Conservation (phyloP, 1,284 basidiomycete genomes). For the Trametes polyzona region DNA sequence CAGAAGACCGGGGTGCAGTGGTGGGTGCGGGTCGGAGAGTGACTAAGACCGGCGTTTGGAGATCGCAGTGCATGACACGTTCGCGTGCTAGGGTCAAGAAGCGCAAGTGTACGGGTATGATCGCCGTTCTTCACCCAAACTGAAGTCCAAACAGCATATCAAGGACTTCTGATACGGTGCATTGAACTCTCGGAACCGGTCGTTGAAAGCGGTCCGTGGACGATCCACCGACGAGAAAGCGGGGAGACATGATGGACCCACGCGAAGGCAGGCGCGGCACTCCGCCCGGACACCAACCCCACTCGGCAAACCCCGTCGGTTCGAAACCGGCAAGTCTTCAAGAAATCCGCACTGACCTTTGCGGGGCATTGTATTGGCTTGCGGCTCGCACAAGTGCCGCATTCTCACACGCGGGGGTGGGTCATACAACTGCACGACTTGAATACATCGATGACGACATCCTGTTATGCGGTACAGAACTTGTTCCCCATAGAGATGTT, state of each 20-base stretch:
- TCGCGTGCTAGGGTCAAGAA: background rate
- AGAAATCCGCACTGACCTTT: background rate
- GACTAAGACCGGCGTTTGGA: background rate
- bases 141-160: background rate
- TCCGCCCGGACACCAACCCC: background rate
- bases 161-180: background rate
- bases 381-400: background rate
- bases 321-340: background rate
- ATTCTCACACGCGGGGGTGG: background rate
- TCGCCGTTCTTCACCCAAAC: background rate
- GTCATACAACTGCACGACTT: background rate
- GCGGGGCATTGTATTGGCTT: background rate
- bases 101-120: background rate
- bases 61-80: background rate
- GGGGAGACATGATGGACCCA: background rate
- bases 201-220: background rate
- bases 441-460: background rate
- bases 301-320: background rate
- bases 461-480: slow-evolving; percentile 14
- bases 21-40: background rate
- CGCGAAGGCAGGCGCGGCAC: background rate
- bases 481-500: slow-evolving; percentile 23
- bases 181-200: background rate
- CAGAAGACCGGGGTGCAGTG: background rate
- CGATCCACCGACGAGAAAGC: slow-evolving; percentile 3